phyloP scores from a whole-genome alignment of 148 eudicot genomes.

The Pharnaceum exiguum region DNA sequence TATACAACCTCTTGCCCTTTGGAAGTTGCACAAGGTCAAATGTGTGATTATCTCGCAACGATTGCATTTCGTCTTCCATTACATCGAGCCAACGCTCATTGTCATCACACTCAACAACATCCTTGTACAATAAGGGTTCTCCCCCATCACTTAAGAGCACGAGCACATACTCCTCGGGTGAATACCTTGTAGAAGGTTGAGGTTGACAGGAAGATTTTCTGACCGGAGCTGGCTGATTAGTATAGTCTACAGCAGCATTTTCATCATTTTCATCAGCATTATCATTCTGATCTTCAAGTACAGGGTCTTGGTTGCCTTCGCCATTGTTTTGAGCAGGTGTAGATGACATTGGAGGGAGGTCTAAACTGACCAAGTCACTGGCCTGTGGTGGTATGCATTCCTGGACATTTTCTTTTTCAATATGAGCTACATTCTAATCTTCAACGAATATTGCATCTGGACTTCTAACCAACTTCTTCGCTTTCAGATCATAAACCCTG shows the following conservation, averaged over 20 bases:
- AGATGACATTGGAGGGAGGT: not conserved
- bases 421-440: not conserved
- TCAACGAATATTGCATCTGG: constrained; percentile 1
- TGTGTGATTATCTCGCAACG: constrained; percentile 1
- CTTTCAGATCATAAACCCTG: constrained; percentile 10
- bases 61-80: not conserved
- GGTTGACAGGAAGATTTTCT: not conserved
- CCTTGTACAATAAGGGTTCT: not conserved
- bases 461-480: constrained; percentile 4
- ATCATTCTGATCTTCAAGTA: not conserved
- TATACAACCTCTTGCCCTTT: constrained; percentile 2
- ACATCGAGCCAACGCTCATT: not conserved
- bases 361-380: not conserved
- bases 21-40: constrained; percentile 1
- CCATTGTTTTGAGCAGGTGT: not conserved
- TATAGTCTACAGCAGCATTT: not conserved
- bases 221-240: not conserved
- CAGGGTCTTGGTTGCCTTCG: not conserved
- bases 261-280: not conserved
- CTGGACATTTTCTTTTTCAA: constrained; percentile 1
- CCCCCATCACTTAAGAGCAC: not conserved
- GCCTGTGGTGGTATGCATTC: not conserved
- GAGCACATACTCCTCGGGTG: not conserved
- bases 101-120: not conserved
- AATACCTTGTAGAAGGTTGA: no score